phyloP scores from a whole-genome alignment of 2,329 filamentous ascomycete species.

The Drechslerella dactyloides region DNA sequence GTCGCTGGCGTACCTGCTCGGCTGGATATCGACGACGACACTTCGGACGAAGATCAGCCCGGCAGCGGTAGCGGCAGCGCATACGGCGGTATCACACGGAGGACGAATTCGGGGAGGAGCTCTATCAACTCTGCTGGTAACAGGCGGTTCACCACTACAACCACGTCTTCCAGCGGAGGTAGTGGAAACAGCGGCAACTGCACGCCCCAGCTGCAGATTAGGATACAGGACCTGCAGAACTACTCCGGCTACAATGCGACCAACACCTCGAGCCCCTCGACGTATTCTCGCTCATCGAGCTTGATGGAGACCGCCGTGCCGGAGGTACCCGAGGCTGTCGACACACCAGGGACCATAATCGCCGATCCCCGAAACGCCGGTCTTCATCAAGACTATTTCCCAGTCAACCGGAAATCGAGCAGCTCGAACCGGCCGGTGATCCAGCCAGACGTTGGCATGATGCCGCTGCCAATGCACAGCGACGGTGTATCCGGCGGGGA shows the following conservation, averaged over 20 bases:
- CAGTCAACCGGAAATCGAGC: constrained; percentile 29
- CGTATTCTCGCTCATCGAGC: constrained; percentile 45
- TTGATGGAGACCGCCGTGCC: constrained; percentile 38
- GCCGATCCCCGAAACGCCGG: constrained; percentile 22
- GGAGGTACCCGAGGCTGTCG: constrained; percentile 37
- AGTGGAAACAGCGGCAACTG: constrained; percentile 3
- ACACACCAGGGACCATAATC: constrained; percentile 27
- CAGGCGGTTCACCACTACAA: constrained; percentile 36
- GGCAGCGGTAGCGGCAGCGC: constrained; percentile 41
- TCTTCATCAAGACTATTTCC: constrained; percentile 39
- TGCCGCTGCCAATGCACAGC: not conserved
- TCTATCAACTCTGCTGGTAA: constrained; percentile 45
- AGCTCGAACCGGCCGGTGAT: constrained; percentile 31
- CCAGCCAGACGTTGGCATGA: not conserved
- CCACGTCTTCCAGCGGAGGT: constrained; percentile 23
- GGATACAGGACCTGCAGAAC: constrained; percentile 40
- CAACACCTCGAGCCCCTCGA: constrained; percentile 42
- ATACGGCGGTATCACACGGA: constrained; percentile 35
- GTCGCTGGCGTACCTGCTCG: constrained; percentile 39
- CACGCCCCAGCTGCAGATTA: constrained; percentile 39
- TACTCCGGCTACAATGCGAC: constrained; percentile 39
- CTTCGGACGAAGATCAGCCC: constrained; percentile 43
- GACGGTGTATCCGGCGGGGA: constrained; percentile 23
- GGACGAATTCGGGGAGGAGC: constrained; percentile 47
- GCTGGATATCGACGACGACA: constrained; percentile 47